A percentile compares a stretch with the other conserved stretches of the same genome.
Evolutionary conservation across 306 rosid species (phyloP).

Genomic region (Begonia peltatifolia): DNA sequence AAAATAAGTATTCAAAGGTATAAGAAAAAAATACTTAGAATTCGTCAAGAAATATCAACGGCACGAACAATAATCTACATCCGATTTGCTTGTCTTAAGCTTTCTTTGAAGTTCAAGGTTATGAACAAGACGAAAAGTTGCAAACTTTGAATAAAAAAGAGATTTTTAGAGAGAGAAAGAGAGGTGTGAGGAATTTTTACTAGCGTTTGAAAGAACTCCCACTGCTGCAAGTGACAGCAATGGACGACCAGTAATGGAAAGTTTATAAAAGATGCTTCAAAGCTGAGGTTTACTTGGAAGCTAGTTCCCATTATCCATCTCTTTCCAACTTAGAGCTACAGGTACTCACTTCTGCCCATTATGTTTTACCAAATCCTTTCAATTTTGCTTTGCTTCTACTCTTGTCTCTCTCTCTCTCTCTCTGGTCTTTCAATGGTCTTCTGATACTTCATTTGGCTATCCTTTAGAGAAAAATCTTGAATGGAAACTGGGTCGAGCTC

Average conservation of each 20-base stretch:
- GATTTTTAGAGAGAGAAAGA: background rate
- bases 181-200: background rate
- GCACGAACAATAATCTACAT: too few relatives aligned
- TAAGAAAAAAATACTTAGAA: too few relatives aligned
- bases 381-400: slow-evolving; percentile 34
- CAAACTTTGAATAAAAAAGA: background rate
- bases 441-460: slow-evolving; percentile 8
- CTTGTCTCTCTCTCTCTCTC: slow-evolving; percentile 12
- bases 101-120: too few relatives aligned
- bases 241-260: background rate
- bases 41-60: too few relatives aligned
- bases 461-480: slow-evolving; percentile 13
- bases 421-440: background rate
- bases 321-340: slow-evolving; percentile 3
- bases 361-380: slow-evolving; percentile 8
- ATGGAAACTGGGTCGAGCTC: slow-evolving; percentile 48
- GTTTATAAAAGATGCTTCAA: slow-evolving; percentile 4
- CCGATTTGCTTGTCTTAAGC: too few relatives aligned
- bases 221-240: background rate
- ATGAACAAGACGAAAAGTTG: background rate
- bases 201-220: background rate
- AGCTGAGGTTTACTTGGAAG: slow-evolving; percentile 1
- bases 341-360: background rate
- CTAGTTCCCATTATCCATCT: background rate
- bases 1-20: too few relatives aligned